Evolutionary conservation across 164 flowering plant genomes (phyloP).

Genomic region (Piper betle): DNA sequence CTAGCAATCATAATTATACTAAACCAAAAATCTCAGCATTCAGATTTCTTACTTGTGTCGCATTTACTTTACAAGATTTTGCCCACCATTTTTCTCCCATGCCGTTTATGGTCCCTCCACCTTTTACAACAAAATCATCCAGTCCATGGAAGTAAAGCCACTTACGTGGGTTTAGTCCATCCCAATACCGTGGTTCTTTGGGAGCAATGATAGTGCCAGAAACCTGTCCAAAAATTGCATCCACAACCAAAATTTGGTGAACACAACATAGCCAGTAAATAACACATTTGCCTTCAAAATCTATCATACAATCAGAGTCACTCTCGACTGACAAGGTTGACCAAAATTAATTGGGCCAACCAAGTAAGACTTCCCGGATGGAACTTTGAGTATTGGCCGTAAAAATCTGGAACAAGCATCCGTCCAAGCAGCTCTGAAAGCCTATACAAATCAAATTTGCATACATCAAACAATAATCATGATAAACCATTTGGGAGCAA

Average conservation of each 20-base stretch:
- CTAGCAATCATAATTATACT: background rate
- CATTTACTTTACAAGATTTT: constrained; percentile 67
- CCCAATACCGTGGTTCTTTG: constrained; percentile 57
- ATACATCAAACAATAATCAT: background rate
- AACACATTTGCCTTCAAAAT: background rate
- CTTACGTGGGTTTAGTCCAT: constrained; percentile 42
- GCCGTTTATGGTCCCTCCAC: constrained; percentile 69
- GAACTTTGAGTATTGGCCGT: constrained; percentile 31
- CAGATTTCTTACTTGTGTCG: constrained; percentile 31
- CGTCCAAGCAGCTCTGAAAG: constrained; percentile 59
- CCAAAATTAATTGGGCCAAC: constrained; percentile 51
- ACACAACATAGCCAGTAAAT: background rate
- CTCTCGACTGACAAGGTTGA: constrained; percentile 62
- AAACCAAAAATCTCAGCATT: background rate
- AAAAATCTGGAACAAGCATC: constrained; percentile 44
- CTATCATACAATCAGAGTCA: constrained; percentile 46
- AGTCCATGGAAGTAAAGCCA: constrained; percentile 80
- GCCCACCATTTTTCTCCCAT: constrained; percentile 94
- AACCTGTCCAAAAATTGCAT: constrained; percentile 27
- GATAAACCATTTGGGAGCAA: background rate
- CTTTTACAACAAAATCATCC: constrained; percentile 53
- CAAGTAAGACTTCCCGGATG: constrained; percentile 33
- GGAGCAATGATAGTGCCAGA: constrained; percentile 70
- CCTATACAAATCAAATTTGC: constrained; percentile 25
- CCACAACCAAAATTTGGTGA: background rate